A percentile compares a stretch with the other conserved stretches of the same genome.
Evolutionary conservation across 2,329 filamentous ascomycete genomes (phyloP).

Genomic region (Sodiomyces alkalinus): DNA sequence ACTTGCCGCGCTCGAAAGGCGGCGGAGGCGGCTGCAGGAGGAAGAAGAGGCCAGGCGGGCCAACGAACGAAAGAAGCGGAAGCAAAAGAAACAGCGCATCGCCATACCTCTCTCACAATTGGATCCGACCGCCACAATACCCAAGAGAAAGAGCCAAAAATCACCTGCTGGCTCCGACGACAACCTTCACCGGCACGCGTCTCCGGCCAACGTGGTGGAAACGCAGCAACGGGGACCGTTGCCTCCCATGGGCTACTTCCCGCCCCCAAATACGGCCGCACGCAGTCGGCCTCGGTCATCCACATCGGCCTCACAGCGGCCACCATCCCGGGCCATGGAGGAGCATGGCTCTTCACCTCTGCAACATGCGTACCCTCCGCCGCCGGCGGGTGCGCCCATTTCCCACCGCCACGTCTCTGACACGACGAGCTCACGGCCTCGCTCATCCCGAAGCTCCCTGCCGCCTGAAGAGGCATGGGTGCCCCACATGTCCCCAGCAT

Average conservation of each 20-base stretch:
- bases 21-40: conserved; percentile 42
- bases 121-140: conserved; percentile 24
- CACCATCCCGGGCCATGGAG: conserved; percentile 16
- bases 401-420: conserved; percentile 30
- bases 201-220: conserved; percentile 20
- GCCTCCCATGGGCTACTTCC: conserved; percentile 36
- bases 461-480: conserved; percentile 17
- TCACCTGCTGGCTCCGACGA: conserved; percentile 15
- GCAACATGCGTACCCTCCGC: conserved; percentile 27
- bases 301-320: conserved; percentile 23
- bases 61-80: conserved; percentile 20
- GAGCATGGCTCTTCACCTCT: conserved; percentile 26
- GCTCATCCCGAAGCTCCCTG: conserved; percentile 15
- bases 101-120: conserved; percentile 38
- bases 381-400: conserved; percentile 11
- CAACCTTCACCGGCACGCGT: conserved; percentile 21
- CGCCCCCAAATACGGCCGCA: conserved; percentile 25
- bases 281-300: conserved; percentile 26
- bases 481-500: conserved; percentile 11
- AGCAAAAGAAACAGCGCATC: conserved; percentile 29
- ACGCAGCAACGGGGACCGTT: conserved; percentile 19
- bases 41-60: conserved; percentile 19
- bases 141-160: conserved; percentile 18
- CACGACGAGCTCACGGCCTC: conserved; percentile 16
- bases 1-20: conserved; percentile 62